These are phyloP conservation scores for Barbarea vulgaris DNA, from an alignment of 345 rosid genomes.

Conservation along the genomic window DNA sequence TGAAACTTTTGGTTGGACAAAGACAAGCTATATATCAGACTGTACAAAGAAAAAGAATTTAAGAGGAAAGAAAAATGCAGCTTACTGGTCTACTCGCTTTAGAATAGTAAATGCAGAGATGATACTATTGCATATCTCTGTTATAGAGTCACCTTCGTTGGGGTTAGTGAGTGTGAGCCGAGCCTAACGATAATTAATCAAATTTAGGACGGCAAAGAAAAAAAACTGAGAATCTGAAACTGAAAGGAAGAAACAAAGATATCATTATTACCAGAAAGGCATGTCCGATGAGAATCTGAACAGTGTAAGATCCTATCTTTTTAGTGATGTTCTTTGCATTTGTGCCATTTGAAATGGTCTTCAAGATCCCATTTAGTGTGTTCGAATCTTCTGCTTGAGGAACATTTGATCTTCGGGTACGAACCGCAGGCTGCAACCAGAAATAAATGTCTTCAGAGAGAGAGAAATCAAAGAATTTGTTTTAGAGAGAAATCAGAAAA, in stretches of 20 bases:
- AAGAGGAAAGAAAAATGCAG: neutral
- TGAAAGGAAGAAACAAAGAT: constrained; percentile 21
- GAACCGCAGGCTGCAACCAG: constrained; percentile 59
- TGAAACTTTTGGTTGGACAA: constrained; percentile 1
- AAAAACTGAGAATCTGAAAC: neutral
- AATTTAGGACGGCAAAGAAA: neutral
- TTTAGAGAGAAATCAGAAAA: neutral
- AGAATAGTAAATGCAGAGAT: constrained; percentile 61
- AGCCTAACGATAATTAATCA: constrained; percentile 52
- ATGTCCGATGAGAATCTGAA: constrained; percentile 81
- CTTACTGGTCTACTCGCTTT: constrained; percentile 58
- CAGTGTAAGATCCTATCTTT: constrained; percentile 53
- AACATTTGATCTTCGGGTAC: constrained; percentile 61
- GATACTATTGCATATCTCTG: constrained; percentile 61
- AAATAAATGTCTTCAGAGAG: neutral
- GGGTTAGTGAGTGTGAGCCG: constrained; percentile 43
- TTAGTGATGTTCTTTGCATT: constrained; percentile 52
- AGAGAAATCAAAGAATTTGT: neutral
- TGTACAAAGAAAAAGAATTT: neutral
- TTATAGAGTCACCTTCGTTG: constrained; percentile 44
- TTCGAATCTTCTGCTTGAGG: constrained; percentile 41
- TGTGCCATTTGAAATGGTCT: constrained; percentile 50
- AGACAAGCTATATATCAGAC: neutral
- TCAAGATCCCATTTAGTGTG: constrained; percentile 58
- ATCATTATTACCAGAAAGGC: constrained; percentile 63